Conservation (phyloP, 805 yeast genomes). For the Nakazawaea sp. region DNA sequence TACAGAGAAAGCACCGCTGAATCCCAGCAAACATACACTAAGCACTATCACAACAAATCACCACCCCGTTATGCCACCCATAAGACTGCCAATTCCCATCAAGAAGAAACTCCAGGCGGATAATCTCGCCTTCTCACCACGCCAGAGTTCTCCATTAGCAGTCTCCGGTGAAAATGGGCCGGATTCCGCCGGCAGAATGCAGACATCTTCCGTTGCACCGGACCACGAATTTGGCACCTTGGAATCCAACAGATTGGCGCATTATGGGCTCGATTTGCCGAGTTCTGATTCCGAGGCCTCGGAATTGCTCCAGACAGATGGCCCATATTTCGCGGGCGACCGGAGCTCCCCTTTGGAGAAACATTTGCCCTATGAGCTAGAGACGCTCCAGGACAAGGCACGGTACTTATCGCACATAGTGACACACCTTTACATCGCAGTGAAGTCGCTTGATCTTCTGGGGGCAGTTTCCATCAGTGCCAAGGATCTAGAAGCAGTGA, state of each 20-base stretch:
- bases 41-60: no score
- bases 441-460: conserved; percentile 65
- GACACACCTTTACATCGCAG: conserved; percentile 71
- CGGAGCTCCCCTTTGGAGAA: conserved; percentile 18
- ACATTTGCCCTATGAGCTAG: conserved; percentile 66
- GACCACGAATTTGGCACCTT: conserved; percentile 3
- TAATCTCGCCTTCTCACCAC: conserved; percentile 1
- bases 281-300: conserved; percentile 31
- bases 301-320: conserved; percentile 16
- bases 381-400: conserved; percentile 60
- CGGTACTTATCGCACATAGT: conserved; percentile 74
- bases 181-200: background rate
- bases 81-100: conserved; percentile 9
- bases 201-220: background rate
- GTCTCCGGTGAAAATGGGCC: background rate
- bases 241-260: conserved; percentile 17
- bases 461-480: conserved; percentile 64
- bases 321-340: conserved; percentile 18
- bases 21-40: no score
- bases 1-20: no score
- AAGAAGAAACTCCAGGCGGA: conserved; percentile 1
- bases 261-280: conserved; percentile 52
- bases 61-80: background rate
- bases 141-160: conserved; percentile 3
- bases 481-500: conserved; percentile 50